Conservation (phyloP, 2,329 filamentous ascomycete species). For the Scopulariopsis brevicaulis region DNA sequence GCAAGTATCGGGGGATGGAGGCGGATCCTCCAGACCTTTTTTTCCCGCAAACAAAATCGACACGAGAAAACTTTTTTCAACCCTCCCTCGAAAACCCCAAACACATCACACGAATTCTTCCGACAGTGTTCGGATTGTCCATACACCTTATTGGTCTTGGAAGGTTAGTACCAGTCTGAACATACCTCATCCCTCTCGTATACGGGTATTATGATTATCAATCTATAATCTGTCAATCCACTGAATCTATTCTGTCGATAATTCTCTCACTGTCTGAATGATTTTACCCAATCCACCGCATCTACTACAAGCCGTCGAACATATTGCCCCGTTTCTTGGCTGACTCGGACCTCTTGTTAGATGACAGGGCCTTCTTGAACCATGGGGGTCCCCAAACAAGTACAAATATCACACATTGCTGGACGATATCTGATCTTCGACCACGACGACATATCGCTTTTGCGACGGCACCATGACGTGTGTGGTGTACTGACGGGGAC, state of each 20-base stretch:
- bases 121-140: not conserved
- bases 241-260: slow-evolving; percentile 36
- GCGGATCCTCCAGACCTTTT: not conserved
- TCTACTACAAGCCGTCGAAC: not conserved
- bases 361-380: not conserved
- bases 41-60: not conserved
- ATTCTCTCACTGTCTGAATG: slow-evolving; percentile 5
- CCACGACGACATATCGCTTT: slow-evolving; percentile 62
- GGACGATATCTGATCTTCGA: slow-evolving; percentile 86
- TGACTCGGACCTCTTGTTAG: not conserved
- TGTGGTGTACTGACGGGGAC: slow-evolving; percentile 80
- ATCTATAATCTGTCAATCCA: slow-evolving; percentile 46
- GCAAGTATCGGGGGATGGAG: not conserved
- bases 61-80: not conserved
- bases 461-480: slow-evolving; percentile 73
- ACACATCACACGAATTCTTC: not conserved
- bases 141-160: not conserved
- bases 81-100: not conserved
- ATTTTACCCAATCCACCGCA: slow-evolving; percentile 4
- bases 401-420: slow-evolving; percentile 60
- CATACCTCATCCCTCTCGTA: not conserved
- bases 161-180: not conserved
- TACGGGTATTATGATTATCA: slow-evolving; percentile 6
- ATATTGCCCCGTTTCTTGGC: not conserved
- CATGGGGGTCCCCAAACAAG: not conserved